Evolutionary conservation across 2,329 filamentous ascomycete genomes (phyloP).

Genomic region (Knufia fluminis): DNA sequence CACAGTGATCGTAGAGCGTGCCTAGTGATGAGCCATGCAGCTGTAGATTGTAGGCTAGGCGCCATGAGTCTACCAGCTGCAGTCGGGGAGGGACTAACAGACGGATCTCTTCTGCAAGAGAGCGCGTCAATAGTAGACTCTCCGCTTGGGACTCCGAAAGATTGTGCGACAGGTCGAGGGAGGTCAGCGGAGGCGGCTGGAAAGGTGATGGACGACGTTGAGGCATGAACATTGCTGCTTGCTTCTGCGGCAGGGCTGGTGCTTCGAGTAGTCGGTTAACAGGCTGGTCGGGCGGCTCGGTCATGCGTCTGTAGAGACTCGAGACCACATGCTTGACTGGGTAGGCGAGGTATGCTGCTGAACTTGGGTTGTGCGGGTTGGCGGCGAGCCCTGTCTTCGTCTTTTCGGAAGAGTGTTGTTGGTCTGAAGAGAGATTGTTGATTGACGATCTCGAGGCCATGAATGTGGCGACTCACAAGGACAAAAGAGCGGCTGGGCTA

Average conservation of each 20-base stretch:
- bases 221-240: conserved; percentile 48
- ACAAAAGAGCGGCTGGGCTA: conserved; percentile 2
- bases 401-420: conserved; percentile 7
- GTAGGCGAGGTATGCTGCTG: conserved; percentile 42
- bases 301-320: conserved; percentile 59
- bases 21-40: conserved; percentile 80
- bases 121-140: conserved; percentile 54
- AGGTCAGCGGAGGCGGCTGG: conserved; percentile 79
- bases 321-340: conserved; percentile 47
- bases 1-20: conserved; percentile 76
- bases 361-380: conserved; percentile 26
- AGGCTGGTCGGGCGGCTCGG: conserved; percentile 30
- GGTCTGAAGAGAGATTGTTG: conserved; percentile 9
- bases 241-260: conserved; percentile 16
- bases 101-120: conserved; percentile 85
- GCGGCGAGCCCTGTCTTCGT: conserved; percentile 17
- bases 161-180: conserved; percentile 49
- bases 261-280: conserved; percentile 23
- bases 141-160: conserved; percentile 49
- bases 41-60: conserved; percentile 77
- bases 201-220: conserved; percentile 64
- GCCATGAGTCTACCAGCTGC: conserved; percentile 81
- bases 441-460: conserved; percentile 15
- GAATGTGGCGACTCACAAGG: neutral
- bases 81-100: conserved; percentile 77